Evolutionary conservation across 2,329 filamentous ascomycete species (phyloP).

Genomic region (Chrysoporthe cubensis): DNA sequence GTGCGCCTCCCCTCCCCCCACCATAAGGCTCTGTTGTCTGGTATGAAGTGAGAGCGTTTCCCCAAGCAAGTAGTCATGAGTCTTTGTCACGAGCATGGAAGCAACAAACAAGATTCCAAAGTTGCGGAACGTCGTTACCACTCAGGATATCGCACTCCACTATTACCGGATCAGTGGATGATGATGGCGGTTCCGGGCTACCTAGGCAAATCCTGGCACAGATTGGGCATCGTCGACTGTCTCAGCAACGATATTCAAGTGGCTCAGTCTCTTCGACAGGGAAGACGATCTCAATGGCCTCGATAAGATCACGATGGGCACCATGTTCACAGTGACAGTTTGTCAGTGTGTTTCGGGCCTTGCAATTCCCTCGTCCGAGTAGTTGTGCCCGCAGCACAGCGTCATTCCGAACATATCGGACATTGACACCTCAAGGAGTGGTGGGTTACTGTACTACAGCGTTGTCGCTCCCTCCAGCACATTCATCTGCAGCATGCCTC

Average conservation of each 20-base stretch:
- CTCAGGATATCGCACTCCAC: neutral
- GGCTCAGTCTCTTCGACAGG: neutral
- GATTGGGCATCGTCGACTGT: neutral
- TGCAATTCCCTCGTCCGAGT: too few relatives aligned
- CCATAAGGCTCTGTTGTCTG: neutral
- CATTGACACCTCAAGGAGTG: too few relatives aligned
- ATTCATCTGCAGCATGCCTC: conserved; percentile 38
- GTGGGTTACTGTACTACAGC: too few relatives aligned
- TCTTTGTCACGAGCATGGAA: neutral
- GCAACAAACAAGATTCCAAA: neutral
- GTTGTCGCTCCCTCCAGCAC: conserved; percentile 35
- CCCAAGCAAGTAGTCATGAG: neutral
- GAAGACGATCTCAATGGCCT: neutral
- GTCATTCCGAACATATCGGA: too few relatives aligned
- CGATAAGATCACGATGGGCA: neutral
- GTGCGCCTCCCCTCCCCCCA: neutral
- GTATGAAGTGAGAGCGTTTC: too few relatives aligned
- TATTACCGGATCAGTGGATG: too few relatives aligned
- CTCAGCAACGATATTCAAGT: neutral
- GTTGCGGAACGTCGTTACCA: neutral
- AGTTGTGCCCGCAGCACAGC: too few relatives aligned
- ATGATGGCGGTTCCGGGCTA: neutral
- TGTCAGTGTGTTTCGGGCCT: neutral
- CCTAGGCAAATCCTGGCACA: neutral
- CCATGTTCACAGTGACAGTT: neutral